Evolutionary conservation across 2,329 filamentous ascomycete species (phyloP), one percentile per base, ranked within the genome.

Genomic region (Paradendryphiella salina): DNA sequence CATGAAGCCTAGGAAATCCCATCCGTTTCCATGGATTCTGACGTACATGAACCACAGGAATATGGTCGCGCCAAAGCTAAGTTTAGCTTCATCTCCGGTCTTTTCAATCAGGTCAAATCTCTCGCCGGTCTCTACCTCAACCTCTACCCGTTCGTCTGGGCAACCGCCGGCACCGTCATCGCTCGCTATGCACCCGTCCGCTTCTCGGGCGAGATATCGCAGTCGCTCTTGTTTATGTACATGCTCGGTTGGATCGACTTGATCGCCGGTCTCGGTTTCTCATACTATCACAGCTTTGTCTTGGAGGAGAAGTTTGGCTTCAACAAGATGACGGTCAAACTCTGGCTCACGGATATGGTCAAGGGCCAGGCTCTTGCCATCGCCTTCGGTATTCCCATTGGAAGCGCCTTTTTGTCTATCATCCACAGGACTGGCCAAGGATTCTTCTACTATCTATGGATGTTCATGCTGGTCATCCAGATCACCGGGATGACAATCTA

Each of bases 391-490:
- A 86, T 90, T 43, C 94, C 95, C 0, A 87, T 99, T 63, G 88
- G 96, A 57, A 89, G 90, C 60, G 94, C 87, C 34, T 95, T 99
- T 80, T 83, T 97, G 67, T 85, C 89, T 73, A 99, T 99, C 70
- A 88, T 99, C 66, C 87, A 96, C 76, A 89, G 88, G 77, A 96
- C 95, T 10, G 94, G 94, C 60, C 89, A 88, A 70, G 84, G 87
- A 70, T 99, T 99, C 82, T 96, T 97, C 81, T 96, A 95, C 79
- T 99, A 96, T 73, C 85, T 99, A 50, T 99, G 93, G 92, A 77
- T 94, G 52, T 97, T 99, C 69, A 87, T 89, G 63, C 85, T 96
- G 54, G 86, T 84, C 50, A 84, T 99, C 33, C 94, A 97, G 77
- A 82, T 97, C 57, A 93, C 94, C 73, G 92, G 90, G 77, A 96